These are phyloP conservation scores for Microascus cirrosus DNA, from an alignment of 2,329 filamentous ascomycete genomes.

Conservation along the genomic window DNA sequence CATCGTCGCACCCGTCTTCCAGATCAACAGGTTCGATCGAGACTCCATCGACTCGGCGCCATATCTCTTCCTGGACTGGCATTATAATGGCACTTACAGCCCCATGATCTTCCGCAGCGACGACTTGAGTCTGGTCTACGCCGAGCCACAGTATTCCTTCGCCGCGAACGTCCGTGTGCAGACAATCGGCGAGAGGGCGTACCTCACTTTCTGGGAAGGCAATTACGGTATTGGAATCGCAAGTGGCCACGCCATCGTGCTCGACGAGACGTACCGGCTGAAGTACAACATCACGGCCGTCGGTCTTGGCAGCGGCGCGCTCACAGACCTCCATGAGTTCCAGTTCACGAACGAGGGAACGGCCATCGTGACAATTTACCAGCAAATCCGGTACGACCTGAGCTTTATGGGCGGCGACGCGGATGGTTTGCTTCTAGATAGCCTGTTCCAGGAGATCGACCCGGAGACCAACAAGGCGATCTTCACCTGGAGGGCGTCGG, in stretches of 20 bases:
- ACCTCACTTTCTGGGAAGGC: conserved; percentile 24
- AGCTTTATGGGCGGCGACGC: conserved; percentile 17
- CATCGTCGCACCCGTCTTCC: conserved; percentile 20
- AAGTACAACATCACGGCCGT: conserved; percentile 24
- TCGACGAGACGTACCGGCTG: conserved; percentile 22
- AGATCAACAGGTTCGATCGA: conserved; percentile 19
- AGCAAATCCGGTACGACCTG: conserved; percentile 16
- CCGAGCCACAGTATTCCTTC: conserved; percentile 19
- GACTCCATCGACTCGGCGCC: conserved; percentile 14
- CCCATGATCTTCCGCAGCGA: conserved; percentile 22
- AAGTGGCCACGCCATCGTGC: conserved; percentile 18
- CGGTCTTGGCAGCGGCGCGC: conserved; percentile 16
- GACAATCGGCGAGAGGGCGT: conserved; percentile 16
- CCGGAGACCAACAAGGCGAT: conserved; percentile 21
- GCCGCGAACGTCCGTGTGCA: conserved; percentile 16
- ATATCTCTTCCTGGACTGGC: conserved; percentile 20
- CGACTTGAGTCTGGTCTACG: conserved; percentile 25
- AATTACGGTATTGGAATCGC: conserved; percentile 14
- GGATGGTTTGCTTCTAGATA: conserved; percentile 19
- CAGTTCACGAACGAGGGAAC: conserved; percentile 26
- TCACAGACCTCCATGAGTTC: conserved; percentile 30
- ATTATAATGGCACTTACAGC: conserved; percentile 13
- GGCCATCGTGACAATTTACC: conserved; percentile 29
- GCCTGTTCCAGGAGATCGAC: conserved; percentile 26
- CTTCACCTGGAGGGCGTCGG: conserved; percentile 23